Percentiles rank a stretch among this genome's conserved stretches.
These are phyloP conservation scores for Lasiodiplodia theobromae DNA, from an alignment of 2,329 filamentous ascomycete genomes.

Conservation along the genomic window DNA sequence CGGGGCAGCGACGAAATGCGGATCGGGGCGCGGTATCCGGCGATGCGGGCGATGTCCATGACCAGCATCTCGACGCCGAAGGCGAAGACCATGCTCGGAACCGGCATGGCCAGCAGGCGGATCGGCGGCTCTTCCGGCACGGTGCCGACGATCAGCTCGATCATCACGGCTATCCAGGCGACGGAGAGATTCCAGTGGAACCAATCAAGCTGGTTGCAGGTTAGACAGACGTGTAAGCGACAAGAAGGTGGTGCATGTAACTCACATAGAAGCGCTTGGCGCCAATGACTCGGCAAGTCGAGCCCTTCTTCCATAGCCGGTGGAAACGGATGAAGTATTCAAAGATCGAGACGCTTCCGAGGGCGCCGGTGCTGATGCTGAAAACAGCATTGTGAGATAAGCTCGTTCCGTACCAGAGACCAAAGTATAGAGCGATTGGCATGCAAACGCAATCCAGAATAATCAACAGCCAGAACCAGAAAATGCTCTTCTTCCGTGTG, in stretches of 20 bases:
- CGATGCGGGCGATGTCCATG: slow-evolving; percentile 57
- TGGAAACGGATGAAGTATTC: slow-evolving; percentile 60
- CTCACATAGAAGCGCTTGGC: slow-evolving; percentile 51
- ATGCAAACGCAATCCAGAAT: slow-evolving; percentile 65
- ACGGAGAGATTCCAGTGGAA: slow-evolving; percentile 65
- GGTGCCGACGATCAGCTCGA: slow-evolving; percentile 62
- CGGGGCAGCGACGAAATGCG: slow-evolving; percentile 61
- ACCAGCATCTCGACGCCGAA: slow-evolving; percentile 60
- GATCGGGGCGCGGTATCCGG: slow-evolving; percentile 55
- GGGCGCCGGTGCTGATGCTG: slow-evolving; percentile 61
- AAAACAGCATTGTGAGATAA: slow-evolving; percentile 60
- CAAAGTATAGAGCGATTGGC: slow-evolving; percentile 67
- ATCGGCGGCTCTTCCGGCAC: slow-evolving; percentile 57
- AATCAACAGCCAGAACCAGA: slow-evolving; percentile 66
- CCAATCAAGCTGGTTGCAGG: slow-evolving; percentile 56
- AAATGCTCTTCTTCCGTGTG: slow-evolving; percentile 62
- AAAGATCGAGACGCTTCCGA: slow-evolving; percentile 61
- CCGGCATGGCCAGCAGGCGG: slow-evolving; percentile 61
- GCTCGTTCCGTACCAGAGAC: slow-evolving; percentile 64
- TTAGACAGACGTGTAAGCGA: slow-evolving; percentile 31
- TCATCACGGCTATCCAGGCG: slow-evolving; percentile 64
- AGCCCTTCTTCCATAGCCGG: slow-evolving; percentile 59
- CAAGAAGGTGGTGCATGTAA: background rate
- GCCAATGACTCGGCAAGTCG: slow-evolving; percentile 60
- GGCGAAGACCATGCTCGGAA: slow-evolving; percentile 59